Percentiles rank a stretch among this genome's conserved stretches.
phyloP scores from a whole-genome alignment of 768 basidiomycete genomes.

The Cystofilobasidium macerans region DNA sequence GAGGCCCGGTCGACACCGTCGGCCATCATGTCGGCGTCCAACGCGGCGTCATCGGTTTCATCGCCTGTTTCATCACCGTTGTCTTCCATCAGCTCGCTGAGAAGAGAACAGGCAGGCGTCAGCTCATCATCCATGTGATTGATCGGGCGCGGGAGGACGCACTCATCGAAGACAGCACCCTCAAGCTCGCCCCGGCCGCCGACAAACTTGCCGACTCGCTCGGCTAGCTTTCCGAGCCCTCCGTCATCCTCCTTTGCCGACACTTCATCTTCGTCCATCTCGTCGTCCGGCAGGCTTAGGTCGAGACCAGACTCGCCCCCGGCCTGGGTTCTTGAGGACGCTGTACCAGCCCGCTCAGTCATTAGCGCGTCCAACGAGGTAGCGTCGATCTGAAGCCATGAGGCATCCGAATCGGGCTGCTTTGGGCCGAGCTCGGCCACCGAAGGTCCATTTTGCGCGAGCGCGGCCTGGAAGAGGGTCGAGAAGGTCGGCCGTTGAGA shows the following conservation, averaged over 20 bases:
- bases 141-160: conserved; percentile 36
- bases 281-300: background rate
- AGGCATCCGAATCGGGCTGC: conserved; percentile 57
- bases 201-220: conserved; percentile 80
- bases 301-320: conserved; percentile 40
- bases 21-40: conserved; percentile 30
- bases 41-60: conserved; percentile 32
- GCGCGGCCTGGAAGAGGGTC: conserved; percentile 20
- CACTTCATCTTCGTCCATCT: conserved; percentile 4
- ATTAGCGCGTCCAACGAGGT: conserved; percentile 66
- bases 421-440: conserved; percentile 2
- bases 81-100: conserved; percentile 60
- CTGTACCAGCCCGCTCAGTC: conserved; percentile 32
- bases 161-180: conserved; percentile 88
- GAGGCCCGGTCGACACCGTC: background rate
- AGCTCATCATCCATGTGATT: conserved; percentile 1
- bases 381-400: conserved; percentile 74
- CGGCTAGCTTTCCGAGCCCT: conserved; percentile 60
- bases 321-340: conserved; percentile 8
- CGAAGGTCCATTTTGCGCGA: conserved; percentile 8
- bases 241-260: conserved; percentile 15
- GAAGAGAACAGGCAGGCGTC: background rate
- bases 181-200: conserved; percentile 78
- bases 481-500: conserved; percentile 15
- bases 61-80: conserved; percentile 47